Evolutionary conservation across 805 yeast genomes (phyloP).

Genomic region (Candida maltosa): DNA sequence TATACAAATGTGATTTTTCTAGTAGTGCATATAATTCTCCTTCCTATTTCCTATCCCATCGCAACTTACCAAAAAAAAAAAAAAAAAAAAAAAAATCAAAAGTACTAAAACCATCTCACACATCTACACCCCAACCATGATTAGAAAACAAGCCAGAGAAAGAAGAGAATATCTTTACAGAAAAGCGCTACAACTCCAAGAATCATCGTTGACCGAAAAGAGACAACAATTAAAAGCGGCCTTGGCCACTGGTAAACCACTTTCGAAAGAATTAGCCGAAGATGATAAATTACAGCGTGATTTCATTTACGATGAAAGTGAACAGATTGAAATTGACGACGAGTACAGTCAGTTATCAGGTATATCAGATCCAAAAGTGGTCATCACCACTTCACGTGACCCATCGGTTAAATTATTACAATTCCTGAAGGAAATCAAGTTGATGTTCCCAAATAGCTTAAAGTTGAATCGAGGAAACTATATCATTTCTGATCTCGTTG

Average conservation of each 20-base stretch:
- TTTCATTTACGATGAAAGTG: slow-evolving; percentile 81
- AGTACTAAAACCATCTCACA: too few species aligned
- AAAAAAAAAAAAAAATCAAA: too few species aligned
- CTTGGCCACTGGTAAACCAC: slow-evolving; percentile 84
- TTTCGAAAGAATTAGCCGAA: slow-evolving; percentile 87
- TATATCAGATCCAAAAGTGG: slow-evolving; percentile 81
- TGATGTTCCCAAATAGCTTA: slow-evolving; percentile 85
- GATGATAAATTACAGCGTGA: slow-evolving; percentile 79
- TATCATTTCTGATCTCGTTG: slow-evolving; percentile 77
- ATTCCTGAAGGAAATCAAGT: slow-evolving; percentile 87
- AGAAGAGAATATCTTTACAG: slow-evolving; percentile 90
- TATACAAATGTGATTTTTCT: too few species aligned
- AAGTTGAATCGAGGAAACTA: slow-evolving; percentile 92
- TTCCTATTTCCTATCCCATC: too few species aligned
- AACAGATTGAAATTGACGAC: slow-evolving; percentile 70
- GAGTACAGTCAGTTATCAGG: slow-evolving; percentile 90
- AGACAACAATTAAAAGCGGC: slow-evolving; percentile 85
- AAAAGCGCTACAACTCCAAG: slow-evolving; percentile 87
- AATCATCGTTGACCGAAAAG: slow-evolving; percentile 79
- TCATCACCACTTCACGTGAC: slow-evolving; percentile 91
- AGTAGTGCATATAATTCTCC: too few species aligned
- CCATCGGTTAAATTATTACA: slow-evolving; percentile 84
- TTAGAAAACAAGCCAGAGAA: slow-evolving; percentile 93
- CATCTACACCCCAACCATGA: slow-evolving; percentile 33
- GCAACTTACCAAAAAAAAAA: too few species aligned